Conservation (phyloP, 345 rosid species). For the Eucalyptus fibrosa region DNA sequence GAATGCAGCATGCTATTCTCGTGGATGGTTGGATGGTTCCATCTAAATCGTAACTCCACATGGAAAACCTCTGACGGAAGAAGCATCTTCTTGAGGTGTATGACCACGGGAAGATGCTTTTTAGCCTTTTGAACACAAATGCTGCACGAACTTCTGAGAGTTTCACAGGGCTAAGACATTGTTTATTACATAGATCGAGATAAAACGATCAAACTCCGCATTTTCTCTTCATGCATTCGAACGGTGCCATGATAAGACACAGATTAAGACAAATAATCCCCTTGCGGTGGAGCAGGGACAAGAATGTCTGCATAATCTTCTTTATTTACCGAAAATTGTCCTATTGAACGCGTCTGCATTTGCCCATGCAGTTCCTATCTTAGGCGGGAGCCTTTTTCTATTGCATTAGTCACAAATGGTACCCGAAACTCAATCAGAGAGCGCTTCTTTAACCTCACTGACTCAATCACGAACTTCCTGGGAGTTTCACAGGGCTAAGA, state of each 20-base stretch:
- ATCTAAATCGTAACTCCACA: not conserved
- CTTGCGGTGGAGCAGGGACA: not conserved
- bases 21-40: not conserved
- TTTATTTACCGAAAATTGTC: not conserved
- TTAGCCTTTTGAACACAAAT: not conserved
- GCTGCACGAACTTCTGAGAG: not conserved
- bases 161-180: not conserved
- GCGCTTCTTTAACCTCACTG: too few relatives aligned
- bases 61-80: not conserved
- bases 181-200: not conserved
- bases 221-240: not conserved
- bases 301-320: not conserved
- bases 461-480: not conserved
- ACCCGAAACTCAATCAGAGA: not conserved
- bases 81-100: not conserved
- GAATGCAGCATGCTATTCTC: not conserved
- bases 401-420: not conserved
- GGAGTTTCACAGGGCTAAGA: not conserved
- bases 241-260: not conserved
- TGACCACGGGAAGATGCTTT: not conserved
- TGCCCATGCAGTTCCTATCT: not conserved
- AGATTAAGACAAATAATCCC: not conserved
- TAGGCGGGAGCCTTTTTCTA: not conserved
- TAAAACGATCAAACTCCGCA: not conserved
- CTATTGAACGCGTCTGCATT: not conserved